Percentiles rank a stretch among this genome's conserved stretches.
Evolutionary conservation across 148 eudicot genomes (phyloP).

Genomic region (Rhododendron griersonianum): DNA sequence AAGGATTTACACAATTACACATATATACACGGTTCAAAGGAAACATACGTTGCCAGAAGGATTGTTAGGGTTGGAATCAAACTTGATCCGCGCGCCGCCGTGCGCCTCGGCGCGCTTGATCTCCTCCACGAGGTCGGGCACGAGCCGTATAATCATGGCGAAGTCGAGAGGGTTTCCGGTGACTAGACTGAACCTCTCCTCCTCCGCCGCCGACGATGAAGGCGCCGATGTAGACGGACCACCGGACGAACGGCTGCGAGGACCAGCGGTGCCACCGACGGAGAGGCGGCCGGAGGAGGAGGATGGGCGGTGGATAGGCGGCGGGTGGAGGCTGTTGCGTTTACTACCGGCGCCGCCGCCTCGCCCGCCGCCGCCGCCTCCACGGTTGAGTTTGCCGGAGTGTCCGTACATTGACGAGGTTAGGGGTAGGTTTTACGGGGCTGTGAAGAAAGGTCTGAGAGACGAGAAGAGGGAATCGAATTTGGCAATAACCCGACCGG

Average conservation of each 20-base stretch:
- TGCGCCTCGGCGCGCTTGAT: conserved; percentile 72
- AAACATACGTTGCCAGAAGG: conserved; percentile 63
- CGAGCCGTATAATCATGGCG: conserved; percentile 67
- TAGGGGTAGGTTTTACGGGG: background rate
- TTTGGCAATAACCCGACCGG: background rate
- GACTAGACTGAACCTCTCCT: conserved; percentile 66
- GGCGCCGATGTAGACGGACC: conserved; percentile 26
- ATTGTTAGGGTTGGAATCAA: conserved; percentile 63
- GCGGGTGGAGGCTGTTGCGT: conserved; percentile 40
- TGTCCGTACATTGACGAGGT: conserved; percentile 51
- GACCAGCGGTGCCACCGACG: conserved; percentile 27
- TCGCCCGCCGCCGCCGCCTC: conserved; percentile 38
- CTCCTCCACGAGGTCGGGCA: conserved; percentile 81
- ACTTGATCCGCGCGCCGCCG: conserved; percentile 66
- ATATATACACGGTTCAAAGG: background rate
- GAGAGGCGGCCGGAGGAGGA: conserved; percentile 43
- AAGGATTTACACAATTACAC: background rate
- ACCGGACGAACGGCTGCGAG: conserved; percentile 23
- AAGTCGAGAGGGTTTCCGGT: conserved; percentile 47
- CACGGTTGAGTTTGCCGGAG: conserved; percentile 55
- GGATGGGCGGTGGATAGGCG: conserved; percentile 51
- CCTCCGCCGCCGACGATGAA: conserved; percentile 29
- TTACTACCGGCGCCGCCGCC: conserved; percentile 27
- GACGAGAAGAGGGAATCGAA: conserved; percentile 6
- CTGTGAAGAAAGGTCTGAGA: background rate